Base-by-base conservation (phyloP, 805 yeast species). In the Monosporozyma siamensis region DNA sequence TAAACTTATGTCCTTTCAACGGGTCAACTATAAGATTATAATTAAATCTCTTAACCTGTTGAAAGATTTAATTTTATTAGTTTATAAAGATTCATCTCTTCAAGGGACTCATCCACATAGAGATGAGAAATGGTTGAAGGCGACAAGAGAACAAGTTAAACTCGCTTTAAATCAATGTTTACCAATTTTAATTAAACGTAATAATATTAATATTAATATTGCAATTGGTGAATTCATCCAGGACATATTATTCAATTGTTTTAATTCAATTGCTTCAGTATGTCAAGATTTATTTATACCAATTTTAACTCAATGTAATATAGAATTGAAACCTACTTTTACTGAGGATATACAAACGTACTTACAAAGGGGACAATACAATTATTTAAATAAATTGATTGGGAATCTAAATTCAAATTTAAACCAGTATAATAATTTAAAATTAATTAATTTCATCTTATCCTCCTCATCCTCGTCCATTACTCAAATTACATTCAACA, bases 41-140 rank as follows among this genome's bases (percentile, higher is more conserved):
- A 49, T 57, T 1, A 47, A 59, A 17, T 40, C 64, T 0, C 35
- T 73, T n/a, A 41, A 53, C 1, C 46, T 67, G 0, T 43, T 73
- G 23, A 44, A 54, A 1, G 44, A 52, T 0, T 37, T 73, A 2
- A 43, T 71, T 3, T 26, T 48, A 8, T 43, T 52, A 6, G 71
- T 70, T 0, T 75, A 73, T 44, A 58, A 67, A 40, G 80, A 75
- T 49, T n/a, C n/a, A n/a, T n/a, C n/a, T n/a, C n/a, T n/a, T n/a
- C n/a, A n/a, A n/a, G n/a, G n/a, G n/a, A n/a, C n/a, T n/a, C n/a
- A n/a, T n/a, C n/a, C 7, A 15, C 71, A 67, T 47, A 62, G 83
- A 52, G 69, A 74, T 4, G 63, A 63, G 6, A 50, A 70, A 12
- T 79, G 86, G 86, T 53, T 77, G n/a, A 63, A 55, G 11, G 78